These are phyloP conservation scores for Phytophthora capsici DNA, from an alignment of 352 stramenopile genomes.

Conservation along the genomic window DNA sequence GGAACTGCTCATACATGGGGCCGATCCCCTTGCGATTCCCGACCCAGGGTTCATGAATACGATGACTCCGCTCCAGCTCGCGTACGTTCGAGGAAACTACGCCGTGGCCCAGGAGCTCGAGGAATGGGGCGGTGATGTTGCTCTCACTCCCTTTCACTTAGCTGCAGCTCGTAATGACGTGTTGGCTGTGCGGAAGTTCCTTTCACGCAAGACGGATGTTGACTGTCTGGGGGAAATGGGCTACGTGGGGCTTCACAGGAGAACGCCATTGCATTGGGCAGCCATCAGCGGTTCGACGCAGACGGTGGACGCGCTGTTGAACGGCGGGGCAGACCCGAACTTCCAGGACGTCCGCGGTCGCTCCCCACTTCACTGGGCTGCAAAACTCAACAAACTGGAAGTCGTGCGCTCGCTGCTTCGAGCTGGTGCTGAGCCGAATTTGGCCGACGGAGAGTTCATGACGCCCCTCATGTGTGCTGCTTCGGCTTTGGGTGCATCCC, in stretches of 20 bases:
- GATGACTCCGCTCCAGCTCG: slow-evolving; percentile 68
- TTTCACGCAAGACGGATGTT: slow-evolving; percentile 49
- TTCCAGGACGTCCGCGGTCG: slow-evolving; percentile 68
- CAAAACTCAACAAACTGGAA: slow-evolving; percentile 58
- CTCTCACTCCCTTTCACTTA: slow-evolving; percentile 71
- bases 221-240: slow-evolving; percentile 77
- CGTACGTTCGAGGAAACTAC: slow-evolving; percentile 73
- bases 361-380: slow-evolving; percentile 74
- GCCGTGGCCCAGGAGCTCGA: slow-evolving; percentile 71
- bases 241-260: slow-evolving; percentile 70
- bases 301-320: slow-evolving; percentile 53
- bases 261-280: slow-evolving; percentile 77
- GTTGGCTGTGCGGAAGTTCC: slow-evolving; percentile 49
- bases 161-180: slow-evolving; percentile 64
- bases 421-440: slow-evolving; percentile 40
- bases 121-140: slow-evolving; percentile 72
- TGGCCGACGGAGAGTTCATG: slow-evolving; percentile 51
- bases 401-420: slow-evolving; percentile 51
- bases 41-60: slow-evolving; percentile 80
- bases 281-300: slow-evolving; percentile 60
- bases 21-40: slow-evolving; percentile 64
- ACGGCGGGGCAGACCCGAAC: slow-evolving; percentile 62
- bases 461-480: slow-evolving; percentile 49
- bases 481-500: slow-evolving; percentile 18
- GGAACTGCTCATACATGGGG: slow-evolving; percentile 56